phyloP scores from a whole-genome alignment of 2,329 filamentous ascomycete species.

The Ambrosiella beaveri region DNA sequence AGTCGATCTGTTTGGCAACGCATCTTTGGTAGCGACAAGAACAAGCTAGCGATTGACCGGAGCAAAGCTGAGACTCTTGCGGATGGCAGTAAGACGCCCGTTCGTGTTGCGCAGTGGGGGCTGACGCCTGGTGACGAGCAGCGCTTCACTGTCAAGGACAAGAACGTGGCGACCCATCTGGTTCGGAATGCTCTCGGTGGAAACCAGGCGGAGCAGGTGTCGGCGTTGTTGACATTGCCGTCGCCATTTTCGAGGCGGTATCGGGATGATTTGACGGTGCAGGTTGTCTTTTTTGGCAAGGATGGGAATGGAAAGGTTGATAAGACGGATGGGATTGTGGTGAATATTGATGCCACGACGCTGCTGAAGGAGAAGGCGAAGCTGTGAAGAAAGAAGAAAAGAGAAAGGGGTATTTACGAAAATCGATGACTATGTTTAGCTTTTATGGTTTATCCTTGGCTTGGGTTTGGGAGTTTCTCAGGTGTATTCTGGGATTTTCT shows the following conservation, averaged over 20 bases:
- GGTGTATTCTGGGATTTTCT: neutral
- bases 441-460: neutral
- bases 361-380: conserved; percentile 22
- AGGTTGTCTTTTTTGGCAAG: conserved; percentile 96
- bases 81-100: conserved; percentile 57
- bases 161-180: conserved; percentile 89
- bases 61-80: conserved; percentile 51
- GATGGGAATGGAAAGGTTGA: conserved; percentile 33
- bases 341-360: conserved; percentile 70
- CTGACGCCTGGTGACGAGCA: conserved; percentile 54
- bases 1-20: conserved; percentile 46
- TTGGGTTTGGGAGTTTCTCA: neutral
- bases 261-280: conserved; percentile 86
- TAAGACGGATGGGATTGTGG: conserved; percentile 38
- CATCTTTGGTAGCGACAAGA: conserved; percentile 27
- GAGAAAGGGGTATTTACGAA: neutral
- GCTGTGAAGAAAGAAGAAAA: conserved; percentile 18
- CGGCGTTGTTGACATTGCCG: conserved; percentile 75
- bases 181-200: conserved; percentile 90
- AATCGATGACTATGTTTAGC: neutral
- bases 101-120: conserved; percentile 83
- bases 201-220: conserved; percentile 83
- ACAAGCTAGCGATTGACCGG: conserved; percentile 51
- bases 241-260: conserved; percentile 84
- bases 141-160: conserved; percentile 86